A percentile compares a stretch with the other conserved stretches of the same genome.
phyloP scores from a whole-genome alignment of 495 filamentous ascomycete species.

The Staphylotrichum tortipilum region DNA sequence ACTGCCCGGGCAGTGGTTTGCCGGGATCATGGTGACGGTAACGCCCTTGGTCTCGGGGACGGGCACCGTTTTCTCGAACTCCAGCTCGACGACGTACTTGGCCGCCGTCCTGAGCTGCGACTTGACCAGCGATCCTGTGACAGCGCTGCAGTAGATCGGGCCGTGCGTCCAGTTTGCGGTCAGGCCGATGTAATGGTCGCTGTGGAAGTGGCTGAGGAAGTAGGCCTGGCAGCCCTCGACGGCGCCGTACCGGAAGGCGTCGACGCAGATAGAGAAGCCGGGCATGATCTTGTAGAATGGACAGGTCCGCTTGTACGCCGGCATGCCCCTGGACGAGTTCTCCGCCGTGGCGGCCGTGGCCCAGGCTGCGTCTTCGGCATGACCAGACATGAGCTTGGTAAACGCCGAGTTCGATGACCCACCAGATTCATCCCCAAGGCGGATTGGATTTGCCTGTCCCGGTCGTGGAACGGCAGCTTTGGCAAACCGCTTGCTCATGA shows the following conservation, averaged over 20 bases:
- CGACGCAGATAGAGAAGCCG: slow-evolving; percentile 83
- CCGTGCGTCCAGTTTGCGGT: slow-evolving; percentile 85
- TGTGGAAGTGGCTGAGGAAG: slow-evolving; percentile 96
- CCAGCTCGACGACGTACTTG: slow-evolving; percentile 74
- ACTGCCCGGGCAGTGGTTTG: slow-evolving; percentile 94
- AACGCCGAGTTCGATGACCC: slow-evolving; percentile 58
- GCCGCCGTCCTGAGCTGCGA: slow-evolving; percentile 78
- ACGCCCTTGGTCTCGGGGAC: slow-evolving; percentile 74
- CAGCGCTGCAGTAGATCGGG: slow-evolving; percentile 90
- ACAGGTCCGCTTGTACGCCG: slow-evolving; percentile 79
- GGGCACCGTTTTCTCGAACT: slow-evolving; percentile 75
- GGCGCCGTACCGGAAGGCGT: slow-evolving; percentile 92
- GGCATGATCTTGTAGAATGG: slow-evolving; percentile 98
- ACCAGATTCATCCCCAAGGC: slow-evolving; percentile 29
- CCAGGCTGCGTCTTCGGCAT: slow-evolving; percentile 89
- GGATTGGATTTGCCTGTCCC: slow-evolving; percentile 67
- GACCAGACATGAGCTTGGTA: slow-evolving; percentile 80
- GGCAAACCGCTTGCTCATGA: slow-evolving; percentile 48
- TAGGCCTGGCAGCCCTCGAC: slow-evolving; percentile 90
- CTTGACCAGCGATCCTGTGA: slow-evolving; percentile 82
- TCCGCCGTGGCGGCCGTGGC: slow-evolving; percentile 74
- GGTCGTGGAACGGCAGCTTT: slow-evolving; percentile 63
- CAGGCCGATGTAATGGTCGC: slow-evolving; percentile 91
- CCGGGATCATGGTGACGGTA: slow-evolving; percentile 85
- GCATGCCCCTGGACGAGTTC: slow-evolving; percentile 71